These are phyloP conservation scores for Vitis hybrid DNA, from an alignment of 177 flowering plant species.

Conservation along the genomic window DNA sequence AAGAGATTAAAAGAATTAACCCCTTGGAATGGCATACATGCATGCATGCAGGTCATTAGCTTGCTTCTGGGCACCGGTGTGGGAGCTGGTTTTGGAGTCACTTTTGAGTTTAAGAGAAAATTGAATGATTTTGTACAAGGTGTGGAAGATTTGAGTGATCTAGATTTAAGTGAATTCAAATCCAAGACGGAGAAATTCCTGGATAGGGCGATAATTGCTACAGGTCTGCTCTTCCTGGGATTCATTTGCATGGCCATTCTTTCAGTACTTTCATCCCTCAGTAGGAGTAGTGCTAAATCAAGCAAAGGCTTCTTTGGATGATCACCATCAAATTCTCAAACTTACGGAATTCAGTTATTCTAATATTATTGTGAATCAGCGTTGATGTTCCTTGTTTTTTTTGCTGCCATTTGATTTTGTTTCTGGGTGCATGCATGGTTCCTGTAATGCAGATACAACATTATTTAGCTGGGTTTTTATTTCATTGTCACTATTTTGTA, in stretches of 20 bases:
- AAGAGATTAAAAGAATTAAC: background rate
- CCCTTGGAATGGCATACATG: background rate
- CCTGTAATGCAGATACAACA: no score
- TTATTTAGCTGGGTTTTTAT: background rate
- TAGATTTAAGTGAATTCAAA: background rate
- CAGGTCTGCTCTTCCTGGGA: constrained; percentile 23
- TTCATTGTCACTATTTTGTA: no score
- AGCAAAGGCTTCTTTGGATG: background rate
- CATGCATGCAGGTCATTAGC: constrained; percentile 16
- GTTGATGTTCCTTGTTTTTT: no score
- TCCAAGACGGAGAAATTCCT: constrained; percentile 18
- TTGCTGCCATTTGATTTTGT: no score
- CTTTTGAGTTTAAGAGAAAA: constrained; percentile 21
- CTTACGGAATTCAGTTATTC: no score
- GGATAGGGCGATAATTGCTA: constrained; percentile 19
- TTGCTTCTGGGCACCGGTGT: constrained; percentile 28
- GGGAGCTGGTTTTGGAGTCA: constrained; percentile 31
- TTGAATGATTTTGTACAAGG: background rate
- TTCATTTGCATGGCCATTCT: constrained; percentile 28
- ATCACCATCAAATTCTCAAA: background rate
- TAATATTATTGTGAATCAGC: no score
- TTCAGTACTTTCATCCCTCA: constrained; percentile 28
- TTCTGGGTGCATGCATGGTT: no score
- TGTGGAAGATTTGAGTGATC: background rate
- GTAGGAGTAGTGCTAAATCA: background rate